phyloP scores from a whole-genome alignment of 164 flowering plant species.

The Aristolochia fimbriata region DNA sequence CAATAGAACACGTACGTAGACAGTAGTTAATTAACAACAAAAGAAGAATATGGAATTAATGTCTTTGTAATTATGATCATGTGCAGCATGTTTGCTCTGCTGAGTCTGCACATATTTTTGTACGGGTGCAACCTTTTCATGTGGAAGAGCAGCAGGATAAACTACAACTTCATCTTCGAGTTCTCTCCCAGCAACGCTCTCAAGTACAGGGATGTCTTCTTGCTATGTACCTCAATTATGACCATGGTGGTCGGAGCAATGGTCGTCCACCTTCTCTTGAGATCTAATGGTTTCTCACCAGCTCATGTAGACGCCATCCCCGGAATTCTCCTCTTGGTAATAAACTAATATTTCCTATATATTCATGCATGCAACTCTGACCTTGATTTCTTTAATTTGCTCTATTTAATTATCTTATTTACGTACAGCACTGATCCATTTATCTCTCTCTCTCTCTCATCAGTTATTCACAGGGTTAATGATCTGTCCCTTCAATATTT shows the following conservation, averaged over 20 bases:
- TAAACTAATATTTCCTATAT: too few relatives aligned
- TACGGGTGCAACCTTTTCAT: constrained; percentile 90
- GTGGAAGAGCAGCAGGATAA: constrained; percentile 91
- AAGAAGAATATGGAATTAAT: too few relatives aligned
- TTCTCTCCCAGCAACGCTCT: constrained; percentile 65
- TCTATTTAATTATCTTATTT: neutral
- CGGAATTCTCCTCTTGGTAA: constrained; percentile 70
- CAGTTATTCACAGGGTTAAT: constrained; percentile 56
- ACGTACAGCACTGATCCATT: neutral
- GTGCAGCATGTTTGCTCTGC: constrained; percentile 87
- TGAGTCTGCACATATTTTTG: constrained; percentile 88
- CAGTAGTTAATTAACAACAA: too few relatives aligned
- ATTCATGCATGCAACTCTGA: too few relatives aligned
- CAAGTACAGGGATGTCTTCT: constrained; percentile 82
- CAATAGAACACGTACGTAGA: too few relatives aligned
- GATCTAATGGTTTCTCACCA: constrained; percentile 45
- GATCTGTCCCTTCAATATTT: constrained; percentile 72
- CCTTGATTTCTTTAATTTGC: neutral
- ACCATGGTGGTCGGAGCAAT: constrained; percentile 76
- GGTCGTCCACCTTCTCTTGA: constrained; percentile 72
- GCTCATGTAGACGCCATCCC: constrained; percentile 69
- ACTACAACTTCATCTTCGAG: constrained; percentile 93
- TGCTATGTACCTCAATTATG: constrained; percentile 82
- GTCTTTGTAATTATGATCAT: too few relatives aligned
- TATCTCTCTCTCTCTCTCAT: constrained; percentile 1